phyloP scores from a whole-genome alignment of 1,284 basidiomycete genomes.

The Malassezia japonica region DNA sequence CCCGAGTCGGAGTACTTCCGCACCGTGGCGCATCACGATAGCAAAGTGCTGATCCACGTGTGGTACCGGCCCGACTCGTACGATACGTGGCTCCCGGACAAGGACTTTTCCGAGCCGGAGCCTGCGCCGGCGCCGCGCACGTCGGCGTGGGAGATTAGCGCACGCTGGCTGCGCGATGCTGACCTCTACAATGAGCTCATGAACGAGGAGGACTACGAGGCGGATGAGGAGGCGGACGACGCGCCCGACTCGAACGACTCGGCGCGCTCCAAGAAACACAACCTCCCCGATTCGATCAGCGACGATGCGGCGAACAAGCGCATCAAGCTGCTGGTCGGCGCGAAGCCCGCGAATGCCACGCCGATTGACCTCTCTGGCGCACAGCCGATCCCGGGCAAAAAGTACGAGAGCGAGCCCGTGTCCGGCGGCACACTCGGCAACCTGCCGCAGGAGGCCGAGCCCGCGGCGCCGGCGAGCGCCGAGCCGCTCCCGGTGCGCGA shows the following conservation, averaged over 20 bases:
- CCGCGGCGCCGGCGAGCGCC: constrained; percentile 16
- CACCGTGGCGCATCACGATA: constrained; percentile 34
- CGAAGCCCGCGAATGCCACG: constrained; percentile 34
- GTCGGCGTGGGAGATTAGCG: constrained; percentile 30
- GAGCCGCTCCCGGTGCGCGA: constrained; percentile 21
- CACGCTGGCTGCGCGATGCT: constrained; percentile 42
- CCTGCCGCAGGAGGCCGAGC: constrained; percentile 29
- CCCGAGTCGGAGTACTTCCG: constrained; percentile 40
- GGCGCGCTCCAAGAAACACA: constrained; percentile 32
- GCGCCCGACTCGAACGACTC: constrained; percentile 5
- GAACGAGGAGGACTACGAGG: constrained; percentile 48
- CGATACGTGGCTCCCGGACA: constrained; percentile 47
- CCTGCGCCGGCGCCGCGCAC: constrained; percentile 35
- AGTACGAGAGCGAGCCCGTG: constrained; percentile 44
- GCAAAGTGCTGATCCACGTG: constrained; percentile 45
- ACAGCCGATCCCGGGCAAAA: constrained; percentile 43
- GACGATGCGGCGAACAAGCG: constrained; percentile 36
- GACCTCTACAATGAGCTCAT: constrained; percentile 45
- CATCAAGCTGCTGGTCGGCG: constrained; percentile 42
- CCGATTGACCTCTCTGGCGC: constrained; percentile 42
- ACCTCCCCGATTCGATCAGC: constrained; percentile 40
- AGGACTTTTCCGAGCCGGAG: constrained; percentile 44
- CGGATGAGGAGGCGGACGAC: constrained; percentile 24
- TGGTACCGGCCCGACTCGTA: constrained; percentile 49
- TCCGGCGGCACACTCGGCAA: constrained; percentile 40